Conservation (phyloP, 1,284 basidiomycete genomes). For the Macrocystidia cucumis region DNA sequence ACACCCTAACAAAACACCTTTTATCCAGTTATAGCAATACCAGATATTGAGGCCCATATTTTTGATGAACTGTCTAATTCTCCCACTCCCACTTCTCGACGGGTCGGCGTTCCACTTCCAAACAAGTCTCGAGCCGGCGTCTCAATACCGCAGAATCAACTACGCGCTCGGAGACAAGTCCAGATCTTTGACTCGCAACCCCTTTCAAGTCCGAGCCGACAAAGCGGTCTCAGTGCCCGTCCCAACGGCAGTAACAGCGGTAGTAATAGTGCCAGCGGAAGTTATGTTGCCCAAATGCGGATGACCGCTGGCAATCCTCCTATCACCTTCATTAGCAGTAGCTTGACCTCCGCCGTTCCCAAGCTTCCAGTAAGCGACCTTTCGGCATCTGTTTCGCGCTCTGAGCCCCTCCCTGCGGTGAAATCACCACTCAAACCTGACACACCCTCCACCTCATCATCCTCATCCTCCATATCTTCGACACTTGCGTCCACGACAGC, state of each 20-base stretch:
- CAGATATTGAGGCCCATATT: slow-evolving; percentile 67
- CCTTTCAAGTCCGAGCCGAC: slow-evolving; percentile 48
- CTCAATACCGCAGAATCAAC: slow-evolving; percentile 44
- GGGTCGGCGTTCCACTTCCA: slow-evolving; percentile 58
- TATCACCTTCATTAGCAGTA: slow-evolving; percentile 20
- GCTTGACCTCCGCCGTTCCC: slow-evolving; percentile 28
- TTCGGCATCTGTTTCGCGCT: slow-evolving; percentile 22
- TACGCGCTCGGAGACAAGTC: slow-evolving; percentile 50
- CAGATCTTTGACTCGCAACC: slow-evolving; percentile 77
- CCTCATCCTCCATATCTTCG: slow-evolving; percentile 42
- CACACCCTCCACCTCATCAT: slow-evolving; percentile 39
- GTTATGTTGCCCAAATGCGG: slow-evolving; percentile 31
- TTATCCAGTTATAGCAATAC: slow-evolving; percentile 66
- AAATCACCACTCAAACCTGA: slow-evolving; percentile 18
- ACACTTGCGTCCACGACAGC: slow-evolving; percentile 27
- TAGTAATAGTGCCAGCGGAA: slow-evolving; percentile 29
- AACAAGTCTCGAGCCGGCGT: slow-evolving; percentile 49
- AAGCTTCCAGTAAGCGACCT: slow-evolving; percentile 31
- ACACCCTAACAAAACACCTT: slow-evolving; percentile 14
- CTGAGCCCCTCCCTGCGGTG: slow-evolving; percentile 13
- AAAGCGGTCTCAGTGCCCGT: slow-evolving; percentile 26
- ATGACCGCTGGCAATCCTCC: slow-evolving; percentile 16
- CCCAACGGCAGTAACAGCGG: slow-evolving; percentile 24
- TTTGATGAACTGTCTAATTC: slow-evolving; percentile 55
- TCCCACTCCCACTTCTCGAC: slow-evolving; percentile 59